These are phyloP conservation scores for Jacaranda mimosifolia DNA, from an alignment of 257 asterid species.

Conservation along the genomic window DNA sequence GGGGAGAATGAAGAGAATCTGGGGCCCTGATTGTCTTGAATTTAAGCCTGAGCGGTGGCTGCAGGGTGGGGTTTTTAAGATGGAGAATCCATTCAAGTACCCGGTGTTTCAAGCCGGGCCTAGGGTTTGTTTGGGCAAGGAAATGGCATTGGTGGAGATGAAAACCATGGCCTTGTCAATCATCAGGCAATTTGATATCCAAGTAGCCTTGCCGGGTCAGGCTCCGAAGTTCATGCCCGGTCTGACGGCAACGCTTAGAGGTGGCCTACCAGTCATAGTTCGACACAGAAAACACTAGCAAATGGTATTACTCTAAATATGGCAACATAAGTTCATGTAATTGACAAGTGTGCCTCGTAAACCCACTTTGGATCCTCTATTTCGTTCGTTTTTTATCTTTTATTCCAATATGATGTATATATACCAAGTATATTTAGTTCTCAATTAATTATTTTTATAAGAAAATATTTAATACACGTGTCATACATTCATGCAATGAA, in stretches of 20 bases:
- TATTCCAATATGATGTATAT: too few species aligned
- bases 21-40: constrained; percentile 58
- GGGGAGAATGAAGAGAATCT: constrained; percentile 58
- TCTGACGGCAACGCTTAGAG: not conserved
- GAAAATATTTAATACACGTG: too few species aligned
- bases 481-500: too few species aligned
- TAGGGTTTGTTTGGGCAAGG: constrained; percentile 70
- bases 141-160: constrained; percentile 56
- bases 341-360: too few species aligned
- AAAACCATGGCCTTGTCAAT: constrained; percentile 41
- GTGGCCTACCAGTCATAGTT: not conserved
- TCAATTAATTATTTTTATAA: too few species aligned
- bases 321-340: too few species aligned
- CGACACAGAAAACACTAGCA: not conserved
- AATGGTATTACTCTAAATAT: too few species aligned
- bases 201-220: not conserved
- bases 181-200: not conserved
- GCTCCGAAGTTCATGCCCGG: not conserved
- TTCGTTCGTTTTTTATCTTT: too few species aligned
- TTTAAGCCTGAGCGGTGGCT: constrained; percentile 66
- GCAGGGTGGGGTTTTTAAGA: constrained; percentile 46
- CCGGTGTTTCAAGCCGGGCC: constrained; percentile 67
- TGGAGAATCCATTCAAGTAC: constrained; percentile 50
- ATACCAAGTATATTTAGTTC: too few species aligned
- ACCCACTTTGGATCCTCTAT: too few species aligned